Percentiles rank a stretch among this genome's conserved stretches.
phyloP scores from a whole-genome alignment of 1,139 yeast genomes.

The Yamadazyma dushanensis region DNA sequence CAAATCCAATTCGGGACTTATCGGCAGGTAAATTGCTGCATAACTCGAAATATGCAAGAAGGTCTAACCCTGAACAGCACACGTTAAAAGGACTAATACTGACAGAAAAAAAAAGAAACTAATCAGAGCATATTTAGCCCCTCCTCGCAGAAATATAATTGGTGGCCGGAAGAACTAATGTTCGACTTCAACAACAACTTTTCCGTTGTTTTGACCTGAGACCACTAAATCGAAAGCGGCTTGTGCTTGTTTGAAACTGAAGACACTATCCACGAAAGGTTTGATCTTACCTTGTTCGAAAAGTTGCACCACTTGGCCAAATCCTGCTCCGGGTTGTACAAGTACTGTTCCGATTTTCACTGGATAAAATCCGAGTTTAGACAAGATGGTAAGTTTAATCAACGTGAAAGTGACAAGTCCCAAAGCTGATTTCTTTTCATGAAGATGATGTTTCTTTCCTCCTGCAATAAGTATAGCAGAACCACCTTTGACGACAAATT shows the following conservation, averaged over 20 bases:
- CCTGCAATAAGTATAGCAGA: conserved; percentile 55
- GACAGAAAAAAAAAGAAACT: neutral
- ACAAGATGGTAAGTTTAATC: conserved; percentile 2
- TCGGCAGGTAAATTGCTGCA: no score
- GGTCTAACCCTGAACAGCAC: no score
- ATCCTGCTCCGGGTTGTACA: conserved; percentile 8
- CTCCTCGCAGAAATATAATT: no score
- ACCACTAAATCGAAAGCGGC: conserved; percentile 50
- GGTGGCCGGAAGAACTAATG: no score
- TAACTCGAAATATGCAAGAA: no score
- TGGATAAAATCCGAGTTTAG: conserved; percentile 14
- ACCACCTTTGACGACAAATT: conserved; percentile 23
- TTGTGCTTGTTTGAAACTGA: conserved; percentile 47
- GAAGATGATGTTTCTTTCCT: conserved; percentile 26
- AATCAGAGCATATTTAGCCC: neutral
- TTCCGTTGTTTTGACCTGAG: conserved; percentile 58
- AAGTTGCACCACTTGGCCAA: conserved; percentile 24
- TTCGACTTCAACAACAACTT: conserved; percentile 47
- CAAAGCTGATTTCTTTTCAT: neutral
- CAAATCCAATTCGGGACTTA: no score
- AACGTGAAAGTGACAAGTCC: conserved; percentile 6
- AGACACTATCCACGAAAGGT: conserved; percentile 54
- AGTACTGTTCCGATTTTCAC: conserved; percentile 13
- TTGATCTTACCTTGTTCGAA: conserved; percentile 42
- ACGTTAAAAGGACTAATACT: neutral